A percentile compares a stretch with the other conserved stretches of the same genome.
Evolutionary conservation across 805 yeast genomes (phyloP).

Genomic region (Schwanniomyces yamadae): DNA sequence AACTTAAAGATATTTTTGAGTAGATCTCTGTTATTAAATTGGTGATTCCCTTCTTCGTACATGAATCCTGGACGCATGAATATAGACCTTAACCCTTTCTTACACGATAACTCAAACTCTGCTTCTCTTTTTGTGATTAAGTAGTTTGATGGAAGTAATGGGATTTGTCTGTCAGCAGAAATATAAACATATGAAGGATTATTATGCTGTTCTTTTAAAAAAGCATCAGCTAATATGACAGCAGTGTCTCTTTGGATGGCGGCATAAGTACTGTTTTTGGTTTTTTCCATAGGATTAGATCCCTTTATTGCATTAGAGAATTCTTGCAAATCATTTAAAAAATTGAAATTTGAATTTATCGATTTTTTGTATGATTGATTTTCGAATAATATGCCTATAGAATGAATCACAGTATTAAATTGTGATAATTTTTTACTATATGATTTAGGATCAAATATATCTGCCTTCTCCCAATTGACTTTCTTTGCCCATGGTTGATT

Average conservation of each 20-base stretch:
- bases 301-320: conserved; percentile 42
- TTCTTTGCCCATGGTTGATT: conserved; percentile 54
- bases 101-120: conserved; percentile 54
- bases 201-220: conserved; percentile 34
- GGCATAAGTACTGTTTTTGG: conserved; percentile 51
- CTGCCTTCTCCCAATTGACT: conserved; percentile 67
- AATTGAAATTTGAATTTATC: conserved; percentile 41
- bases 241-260: conserved; percentile 72
- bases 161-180: conserved; percentile 75
- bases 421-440: conserved; percentile 48
- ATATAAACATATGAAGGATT: conserved; percentile 60
- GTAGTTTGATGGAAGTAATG: conserved; percentile 68
- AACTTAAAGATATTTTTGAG: conserved; percentile 44
- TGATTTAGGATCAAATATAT: conserved; percentile 63
- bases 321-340: conserved; percentile 29
- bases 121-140: conserved; percentile 76
- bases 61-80: conserved; percentile 80
- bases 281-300: conserved; percentile 60
- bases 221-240: conserved; percentile 56
- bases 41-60: conserved; percentile 52
- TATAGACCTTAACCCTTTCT: conserved; percentile 54
- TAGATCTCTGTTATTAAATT: conserved; percentile 35
- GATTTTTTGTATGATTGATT: conserved; percentile 64
- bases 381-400: conserved; percentile 75
- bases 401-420: conserved; percentile 72